Percentiles rank a stretch among this genome's conserved stretches.
phyloP scores from a whole-genome alignment of 257 asterid species.

The Eucommia ulmoides region DNA sequence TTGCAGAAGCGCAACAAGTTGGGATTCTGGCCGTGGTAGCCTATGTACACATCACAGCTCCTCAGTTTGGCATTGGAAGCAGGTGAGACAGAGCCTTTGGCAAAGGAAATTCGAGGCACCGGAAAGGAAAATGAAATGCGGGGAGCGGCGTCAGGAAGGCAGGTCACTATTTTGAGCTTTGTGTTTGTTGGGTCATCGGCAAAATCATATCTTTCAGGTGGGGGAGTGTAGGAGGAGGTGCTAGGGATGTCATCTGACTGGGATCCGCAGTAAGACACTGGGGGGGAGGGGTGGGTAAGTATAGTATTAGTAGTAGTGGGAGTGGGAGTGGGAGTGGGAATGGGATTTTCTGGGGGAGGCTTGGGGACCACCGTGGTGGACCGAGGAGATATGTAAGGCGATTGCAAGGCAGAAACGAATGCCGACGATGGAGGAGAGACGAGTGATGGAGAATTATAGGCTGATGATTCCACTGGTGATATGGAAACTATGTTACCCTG shows the following conservation, averaged over 20 bases:
- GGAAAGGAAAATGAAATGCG: conserved; percentile 78
- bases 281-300: conserved; percentile 49
- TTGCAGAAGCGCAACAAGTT: conserved; percentile 61
- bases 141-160: conserved; percentile 47
- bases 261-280: conserved; percentile 54
- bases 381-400: conserved; percentile 87
- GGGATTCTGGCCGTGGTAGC: conserved; percentile 62
- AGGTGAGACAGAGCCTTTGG: conserved; percentile 54
- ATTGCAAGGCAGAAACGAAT: conserved; percentile 79
- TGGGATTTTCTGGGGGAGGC: conserved; percentile 20
- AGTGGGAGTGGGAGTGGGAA: conserved; percentile 23
- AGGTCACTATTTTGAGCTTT: conserved; percentile 51
- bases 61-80: conserved; percentile 66
- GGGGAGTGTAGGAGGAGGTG: conserved; percentile 79
- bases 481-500: conserved; percentile 12
- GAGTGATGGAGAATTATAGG: conserved; percentile 53
- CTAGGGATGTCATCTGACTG: conserved; percentile 79
- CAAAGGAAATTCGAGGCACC: conserved; percentile 68
- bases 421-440: conserved; percentile 85
- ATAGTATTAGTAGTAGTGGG: conserved; percentile 21
- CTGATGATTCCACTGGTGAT: conserved; percentile 44
- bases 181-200: conserved; percentile 29
- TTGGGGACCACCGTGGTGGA: conserved; percentile 19
- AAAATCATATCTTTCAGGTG: conserved; percentile 43
- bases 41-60: conserved; percentile 84